Percentiles rank a stretch among this genome's conserved stretches.
Evolutionary conservation across 805 yeast genomes (phyloP).

Genomic region (Starmera caribaea): DNA sequence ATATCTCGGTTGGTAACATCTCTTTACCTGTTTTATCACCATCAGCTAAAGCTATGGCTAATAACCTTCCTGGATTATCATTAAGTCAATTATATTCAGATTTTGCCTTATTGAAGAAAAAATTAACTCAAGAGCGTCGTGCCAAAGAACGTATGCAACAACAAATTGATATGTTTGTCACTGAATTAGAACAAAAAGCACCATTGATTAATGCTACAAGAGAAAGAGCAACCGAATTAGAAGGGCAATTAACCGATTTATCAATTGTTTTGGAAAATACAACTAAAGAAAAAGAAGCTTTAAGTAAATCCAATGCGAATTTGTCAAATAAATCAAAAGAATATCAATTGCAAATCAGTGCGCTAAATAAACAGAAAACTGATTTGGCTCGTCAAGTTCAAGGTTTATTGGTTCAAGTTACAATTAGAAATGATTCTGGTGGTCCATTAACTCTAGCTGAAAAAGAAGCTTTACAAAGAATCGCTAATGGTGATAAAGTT

Average conservation of each 20-base stretch:
- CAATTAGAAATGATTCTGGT: slow-evolving; percentile 44
- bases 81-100: slow-evolving; percentile 60
- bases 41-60: slow-evolving; percentile 47
- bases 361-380: slow-evolving; percentile 45
- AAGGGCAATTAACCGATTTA: slow-evolving; percentile 46
- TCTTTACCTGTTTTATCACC: slow-evolving; percentile 33
- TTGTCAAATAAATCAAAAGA: slow-evolving; percentile 16
- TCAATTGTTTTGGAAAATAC: slow-evolving; percentile 45
- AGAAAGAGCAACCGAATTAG: slow-evolving; percentile 45
- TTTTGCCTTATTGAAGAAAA: slow-evolving; percentile 52
- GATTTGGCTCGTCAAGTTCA: slow-evolving; percentile 85
- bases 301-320: slow-evolving; percentile 17
- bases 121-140: slow-evolving; percentile 57
- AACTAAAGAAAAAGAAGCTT: slow-evolving; percentile 36
- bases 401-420: slow-evolving; percentile 55
- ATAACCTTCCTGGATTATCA: slow-evolving; percentile 40
- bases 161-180: slow-evolving; percentile 62
- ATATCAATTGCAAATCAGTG: slow-evolving; percentile 25
- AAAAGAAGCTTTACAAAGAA: slow-evolving; percentile 47
- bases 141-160: slow-evolving; percentile 61
- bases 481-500: slow-evolving; percentile 26
- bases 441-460: slow-evolving; percentile 59
- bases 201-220: slow-evolving; percentile 66
- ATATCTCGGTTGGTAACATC: slow-evolving; percentile 7
- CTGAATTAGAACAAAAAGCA: slow-evolving; percentile 68